Conservation (phyloP, 176 grass and related monocot species). For the Stipa capillata region DNA sequence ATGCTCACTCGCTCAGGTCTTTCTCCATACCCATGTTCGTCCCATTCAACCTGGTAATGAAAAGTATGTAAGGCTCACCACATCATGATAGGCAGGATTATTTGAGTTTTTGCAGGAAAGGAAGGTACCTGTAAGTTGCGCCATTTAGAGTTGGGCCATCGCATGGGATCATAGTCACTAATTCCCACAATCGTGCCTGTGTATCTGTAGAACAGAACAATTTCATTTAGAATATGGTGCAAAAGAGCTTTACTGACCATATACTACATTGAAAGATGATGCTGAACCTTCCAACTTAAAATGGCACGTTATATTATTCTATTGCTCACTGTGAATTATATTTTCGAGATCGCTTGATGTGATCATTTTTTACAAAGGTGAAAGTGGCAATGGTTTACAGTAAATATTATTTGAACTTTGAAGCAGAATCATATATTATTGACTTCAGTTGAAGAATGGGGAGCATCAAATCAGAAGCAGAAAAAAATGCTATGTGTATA, state of each 20-base stretch:
- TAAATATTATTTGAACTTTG: not conserved
- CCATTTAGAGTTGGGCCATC: slow-evolving; percentile 99
- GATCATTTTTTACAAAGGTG: not conserved
- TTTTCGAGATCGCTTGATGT: not conserved
- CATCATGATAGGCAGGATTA: not conserved
- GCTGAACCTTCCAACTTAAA: not conserved
- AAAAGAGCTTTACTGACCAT: not conserved
- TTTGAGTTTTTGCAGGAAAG: slow-evolving; percentile 2
- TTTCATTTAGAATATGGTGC: not conserved
- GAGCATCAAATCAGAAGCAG: not conserved
- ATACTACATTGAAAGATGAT: not conserved
- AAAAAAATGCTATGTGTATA: not conserved
- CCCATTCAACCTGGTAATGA: slow-evolving; percentile 72
- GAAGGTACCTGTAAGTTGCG: slow-evolving; percentile 68
- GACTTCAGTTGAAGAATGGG: not conserved
- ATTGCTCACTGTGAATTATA: not conserved
- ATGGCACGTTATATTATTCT: not conserved
- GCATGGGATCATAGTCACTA: slow-evolving; percentile 75
- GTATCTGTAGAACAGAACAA: slow-evolving; percentile 42
- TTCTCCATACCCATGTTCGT: slow-evolving; percentile 95
- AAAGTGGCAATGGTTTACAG: not conserved
- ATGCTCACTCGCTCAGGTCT: slow-evolving; percentile 73
- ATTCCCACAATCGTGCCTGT: slow-evolving; percentile 69
- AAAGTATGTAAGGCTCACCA: not conserved
- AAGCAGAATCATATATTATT: not conserved